Base-by-base conservation (phyloP, 306 rosid genomes). In the Nissolia schottii region DNA sequence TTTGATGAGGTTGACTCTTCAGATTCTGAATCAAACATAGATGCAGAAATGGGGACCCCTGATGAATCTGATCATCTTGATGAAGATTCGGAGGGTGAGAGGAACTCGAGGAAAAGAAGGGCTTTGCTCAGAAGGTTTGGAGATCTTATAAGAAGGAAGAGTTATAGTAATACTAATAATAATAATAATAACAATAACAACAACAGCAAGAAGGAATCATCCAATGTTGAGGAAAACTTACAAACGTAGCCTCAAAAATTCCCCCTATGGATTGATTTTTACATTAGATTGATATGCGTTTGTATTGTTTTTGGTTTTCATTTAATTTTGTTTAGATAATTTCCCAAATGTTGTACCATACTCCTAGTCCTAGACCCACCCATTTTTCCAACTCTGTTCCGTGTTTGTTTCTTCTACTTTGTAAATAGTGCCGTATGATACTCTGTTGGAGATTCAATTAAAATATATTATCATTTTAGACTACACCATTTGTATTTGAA, bases 61-160 rank as follows among this genome's bases (percentile, higher is more conserved):
- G 91, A 81, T 5, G 90, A 90, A 16, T 64, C 67, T 60, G 84
- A 85, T 40, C 74, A 82, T 54, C 64, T 78, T 3, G 89, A 81
- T 78, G 89, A 80, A 27, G 91, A 85, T 11, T 3, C 54, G 0
- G 92, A 90, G 20, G 37, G 50, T 46, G 96, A 86, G 4, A 76
- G 76, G 15, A 87, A 78, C 82, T 84, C 88, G 0, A 84, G 97
- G 32, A 93, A 93, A 64, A 88, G 94, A 77, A 91, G 75, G 55
- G 96, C 96, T 19, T 77, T 93, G 71, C 60, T 91, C 0, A 75
- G 89, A 51, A 89, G 97, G 78, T 90, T 93, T 76, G 96, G 97
- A 3, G 97, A 89, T 78, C 93, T 93, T 56, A 75, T 91, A 64
- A 80, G 85, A 34, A 93, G 92, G 78, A 89, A 70, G 43, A 55